Evolutionary conservation across 2,329 filamentous ascomycete genomes (phyloP), one percentile per base, ranked within the genome.

Genomic region (Bipolaris zeicola): DNA sequence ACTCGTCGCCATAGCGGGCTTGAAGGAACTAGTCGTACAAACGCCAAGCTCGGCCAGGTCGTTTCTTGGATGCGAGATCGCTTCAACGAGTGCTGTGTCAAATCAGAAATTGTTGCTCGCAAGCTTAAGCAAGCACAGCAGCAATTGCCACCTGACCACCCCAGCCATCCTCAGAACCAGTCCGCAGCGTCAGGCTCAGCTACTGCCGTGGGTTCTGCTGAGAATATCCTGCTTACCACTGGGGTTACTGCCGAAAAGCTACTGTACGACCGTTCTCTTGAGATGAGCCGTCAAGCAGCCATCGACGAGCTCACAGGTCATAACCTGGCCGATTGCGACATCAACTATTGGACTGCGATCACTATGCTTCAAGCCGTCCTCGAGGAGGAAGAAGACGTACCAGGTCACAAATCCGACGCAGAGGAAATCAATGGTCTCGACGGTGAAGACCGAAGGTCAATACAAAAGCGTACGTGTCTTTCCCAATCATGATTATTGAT

Each of bases 41-140:
- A 74, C n/a, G 77, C 80, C 26, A 71, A 79, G n/a, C 92, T 99
- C 76, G 97, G 96, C 71, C 90, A 89, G 38, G 92, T 96, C 7
- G 95, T 99, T 0, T 94, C 97, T 75, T 99, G 94, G 95, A 89
- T 96, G 52, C 90, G 95, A 33, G 85, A 84, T 64, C 90, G 94
- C 5, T 99, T 99, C 82, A 99, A 99, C 72, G 95, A 98, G 74
- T 95, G 96, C 37, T 80, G 98, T 58, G 93, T 97, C 77, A 99
- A 99, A 79, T 93, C 93, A 0, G 94, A 98, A 70, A 85, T 97
- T 62, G 92, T 96, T n/a, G 90, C 92, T 44, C 82, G 93, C 44
- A 96, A 93, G 73, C 83, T 99, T 46, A 82, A 92, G 42, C 91
- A 96, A 60, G 92, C 90, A 4, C 95, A 99, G 75, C 89, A 87